Evolutionary conservation across 306 rosid species (phyloP), one percentile per base, ranked within the genome.

Genomic region (Crotalaria pallida): DNA sequence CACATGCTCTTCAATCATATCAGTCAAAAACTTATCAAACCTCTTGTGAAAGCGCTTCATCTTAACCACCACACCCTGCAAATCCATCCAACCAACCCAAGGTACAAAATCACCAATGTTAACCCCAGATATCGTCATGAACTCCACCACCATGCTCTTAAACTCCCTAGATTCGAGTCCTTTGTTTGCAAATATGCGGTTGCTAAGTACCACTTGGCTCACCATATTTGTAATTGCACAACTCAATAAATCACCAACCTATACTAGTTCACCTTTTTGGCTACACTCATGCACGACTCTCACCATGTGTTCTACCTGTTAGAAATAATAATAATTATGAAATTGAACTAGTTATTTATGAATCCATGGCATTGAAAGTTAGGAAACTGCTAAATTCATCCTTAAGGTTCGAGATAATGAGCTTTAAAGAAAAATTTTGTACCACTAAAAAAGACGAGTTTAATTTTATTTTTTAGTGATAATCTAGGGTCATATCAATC

Each of bases 141-240:
- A 70, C 43, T 80, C 80, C 58, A 80, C 77, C 50, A 80, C 84
- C 84, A 75, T 80, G 15, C 75, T 70, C 80, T 80, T 75, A 31
- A 75, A 75, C 55, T 75, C 80, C 69, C 48, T 80, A 27, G 84
- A 74, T 1, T 70, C 77, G 0, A 2, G 41, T 21, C 84, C 77
- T 27, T 69, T 64, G 1, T 19, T 63, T 19, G 27, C 61, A 57
- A 80, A 80, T 10, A 80, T 63, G 0, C 84, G 10, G 0, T 26
- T 13, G 26, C 77, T 56, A 1, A 80, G 19, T 0, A 63, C 38
- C 55, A 80, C 77, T 63, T 74, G 77, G 50, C 80, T 64, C 38
- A 80, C 74, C 84, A 80, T 80, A 7, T 80, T 80, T 7, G 80
- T 58, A 5, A 75, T 65, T 38, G 84, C 77, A 70, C 65, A 70